Conservation (phyloP, 2,329 filamentous ascomycete species). For the Phaeosphaeria sp. region DNA sequence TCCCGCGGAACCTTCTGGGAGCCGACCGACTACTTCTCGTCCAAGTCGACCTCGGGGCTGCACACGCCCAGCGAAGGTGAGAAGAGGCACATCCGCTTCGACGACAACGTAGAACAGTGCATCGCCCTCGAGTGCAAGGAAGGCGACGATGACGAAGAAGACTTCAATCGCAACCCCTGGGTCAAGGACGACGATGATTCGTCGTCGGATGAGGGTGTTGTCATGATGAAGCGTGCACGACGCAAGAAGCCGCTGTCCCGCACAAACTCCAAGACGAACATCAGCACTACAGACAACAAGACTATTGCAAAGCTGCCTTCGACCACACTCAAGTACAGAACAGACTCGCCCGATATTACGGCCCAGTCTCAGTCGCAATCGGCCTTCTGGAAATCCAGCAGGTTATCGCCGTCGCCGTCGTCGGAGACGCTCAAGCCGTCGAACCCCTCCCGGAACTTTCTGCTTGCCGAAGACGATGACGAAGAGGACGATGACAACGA, state of each 20-base stretch:
- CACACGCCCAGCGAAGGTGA: slow-evolving; percentile 68
- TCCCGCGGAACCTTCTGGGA: slow-evolving; percentile 68
- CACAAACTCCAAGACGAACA: slow-evolving; percentile 63
- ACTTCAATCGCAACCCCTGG: slow-evolving; percentile 51
- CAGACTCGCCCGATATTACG: slow-evolving; percentile 74
- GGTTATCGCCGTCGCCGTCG: slow-evolving; percentile 75
- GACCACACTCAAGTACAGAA: slow-evolving; percentile 84
- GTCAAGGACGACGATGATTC: slow-evolving; percentile 55
- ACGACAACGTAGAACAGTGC: slow-evolving; percentile 93
- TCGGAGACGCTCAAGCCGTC: slow-evolving; percentile 81
- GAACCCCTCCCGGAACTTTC: slow-evolving; percentile 69
- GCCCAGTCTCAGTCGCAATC: slow-evolving; percentile 56
- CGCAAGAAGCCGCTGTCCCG: slow-evolving; percentile 57
- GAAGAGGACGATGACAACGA: slow-evolving; percentile 50
- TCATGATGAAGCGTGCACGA: slow-evolving; percentile 79
- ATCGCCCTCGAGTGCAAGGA: slow-evolving; percentile 91
- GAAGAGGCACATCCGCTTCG: slow-evolving; percentile 91
- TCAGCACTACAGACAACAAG: slow-evolving; percentile 70
- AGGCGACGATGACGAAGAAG: slow-evolving; percentile 70
- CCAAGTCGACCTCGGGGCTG: slow-evolving; percentile 73
- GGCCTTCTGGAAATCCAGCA: slow-evolving; percentile 54
- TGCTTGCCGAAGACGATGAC: slow-evolving; percentile 66
- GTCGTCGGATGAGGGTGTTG: slow-evolving; percentile 74
- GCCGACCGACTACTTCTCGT: slow-evolving; percentile 70
- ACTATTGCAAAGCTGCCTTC: slow-evolving; percentile 88